Conservation (phyloP, 2,329 filamentous ascomycete genomes). For the Pseudogymnoascus sp. region DNA sequence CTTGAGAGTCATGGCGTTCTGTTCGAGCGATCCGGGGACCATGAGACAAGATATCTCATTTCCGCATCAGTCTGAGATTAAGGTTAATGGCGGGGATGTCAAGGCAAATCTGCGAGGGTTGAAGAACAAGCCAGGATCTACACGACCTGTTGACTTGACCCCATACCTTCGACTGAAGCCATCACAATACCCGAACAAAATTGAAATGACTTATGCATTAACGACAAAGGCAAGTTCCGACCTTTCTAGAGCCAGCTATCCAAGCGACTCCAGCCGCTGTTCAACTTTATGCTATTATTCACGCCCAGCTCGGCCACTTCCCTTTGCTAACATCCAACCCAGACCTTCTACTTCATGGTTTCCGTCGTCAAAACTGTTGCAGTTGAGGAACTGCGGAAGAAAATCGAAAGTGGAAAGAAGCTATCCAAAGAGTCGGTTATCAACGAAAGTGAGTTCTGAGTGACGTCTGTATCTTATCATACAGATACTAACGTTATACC, state of each 20-base stretch:
- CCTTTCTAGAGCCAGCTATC: slow-evolving; percentile 15
- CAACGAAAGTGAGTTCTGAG: slow-evolving; percentile 62
- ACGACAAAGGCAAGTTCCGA: slow-evolving; percentile 67
- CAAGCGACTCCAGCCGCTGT: slow-evolving; percentile 16
- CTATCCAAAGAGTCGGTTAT: slow-evolving; percentile 79
- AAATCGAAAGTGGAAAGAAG: slow-evolving; percentile 59
- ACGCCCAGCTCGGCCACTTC: not conserved
- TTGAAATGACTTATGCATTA: slow-evolving; percentile 86
- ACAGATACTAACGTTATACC: slow-evolving; percentile 8
- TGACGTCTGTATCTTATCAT: not conserved
- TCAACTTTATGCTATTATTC: slow-evolving; percentile 7
- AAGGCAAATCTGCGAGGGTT: slow-evolving; percentile 90
- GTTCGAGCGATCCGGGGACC: slow-evolving; percentile 56
- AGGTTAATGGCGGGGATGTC: slow-evolving; percentile 80
- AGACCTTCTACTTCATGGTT: slow-evolving; percentile 69
- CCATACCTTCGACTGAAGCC: slow-evolving; percentile 63
- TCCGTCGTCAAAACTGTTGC: slow-evolving; percentile 70
- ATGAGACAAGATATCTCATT: slow-evolving; percentile 75
- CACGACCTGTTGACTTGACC: slow-evolving; percentile 88
- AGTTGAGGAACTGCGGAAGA: slow-evolving; percentile 63
- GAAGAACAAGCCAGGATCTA: slow-evolving; percentile 94
- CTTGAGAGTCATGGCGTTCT: slow-evolving; percentile 75
- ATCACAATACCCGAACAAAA: slow-evolving; percentile 62
- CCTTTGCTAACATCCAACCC: slow-evolving; percentile 14
- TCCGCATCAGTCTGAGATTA: slow-evolving; percentile 86